phyloP scores from a whole-genome alignment of 2,329 filamentous ascomycete genomes.

The Elsinoe ampelina region DNA sequence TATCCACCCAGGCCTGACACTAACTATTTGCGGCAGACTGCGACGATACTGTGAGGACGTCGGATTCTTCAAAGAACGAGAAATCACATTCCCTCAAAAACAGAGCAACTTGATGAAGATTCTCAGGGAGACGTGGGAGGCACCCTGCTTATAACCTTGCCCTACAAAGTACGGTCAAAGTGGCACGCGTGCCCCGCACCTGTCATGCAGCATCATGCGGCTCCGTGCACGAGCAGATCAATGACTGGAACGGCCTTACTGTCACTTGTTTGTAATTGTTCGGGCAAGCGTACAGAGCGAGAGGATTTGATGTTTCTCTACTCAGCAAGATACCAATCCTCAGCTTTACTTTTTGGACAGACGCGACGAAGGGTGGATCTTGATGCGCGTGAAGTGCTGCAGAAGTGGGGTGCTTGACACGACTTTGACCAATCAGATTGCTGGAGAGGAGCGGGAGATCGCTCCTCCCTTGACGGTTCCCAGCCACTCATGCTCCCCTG shows the following conservation, averaged over 20 bases:
- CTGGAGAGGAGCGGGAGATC: not conserved
- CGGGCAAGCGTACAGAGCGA: not conserved
- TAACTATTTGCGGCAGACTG: conserved; percentile 41
- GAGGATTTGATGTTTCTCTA: not conserved
- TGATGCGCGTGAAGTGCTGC: conserved; percentile 4
- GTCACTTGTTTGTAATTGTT: not conserved
- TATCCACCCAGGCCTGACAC: not conserved
- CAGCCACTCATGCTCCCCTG: not conserved
- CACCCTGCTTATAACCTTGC: conserved; percentile 41
- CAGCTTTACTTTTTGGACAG: not conserved
- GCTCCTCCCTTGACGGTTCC: not conserved
- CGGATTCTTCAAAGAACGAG: conserved; percentile 79
- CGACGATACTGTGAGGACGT: conserved; percentile 59
- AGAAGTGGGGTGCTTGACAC: not conserved
- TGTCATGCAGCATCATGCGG: not conserved
- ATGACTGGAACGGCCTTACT: not conserved
- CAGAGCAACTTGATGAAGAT: conserved; percentile 80
- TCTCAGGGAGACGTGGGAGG: conserved; percentile 69
- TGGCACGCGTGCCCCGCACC: not conserved
- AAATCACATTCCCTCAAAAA: conserved; percentile 84
- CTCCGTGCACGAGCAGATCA: not conserved
- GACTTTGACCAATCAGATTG: not conserved
- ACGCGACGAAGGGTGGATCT: conserved; percentile 7
- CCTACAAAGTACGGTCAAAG: not conserved
- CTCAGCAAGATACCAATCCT: conserved; percentile 6